These are phyloP conservation scores for Phytophthora constricta DNA, from an alignment of 352 stramenopile genomes.

Conservation along the genomic window DNA sequence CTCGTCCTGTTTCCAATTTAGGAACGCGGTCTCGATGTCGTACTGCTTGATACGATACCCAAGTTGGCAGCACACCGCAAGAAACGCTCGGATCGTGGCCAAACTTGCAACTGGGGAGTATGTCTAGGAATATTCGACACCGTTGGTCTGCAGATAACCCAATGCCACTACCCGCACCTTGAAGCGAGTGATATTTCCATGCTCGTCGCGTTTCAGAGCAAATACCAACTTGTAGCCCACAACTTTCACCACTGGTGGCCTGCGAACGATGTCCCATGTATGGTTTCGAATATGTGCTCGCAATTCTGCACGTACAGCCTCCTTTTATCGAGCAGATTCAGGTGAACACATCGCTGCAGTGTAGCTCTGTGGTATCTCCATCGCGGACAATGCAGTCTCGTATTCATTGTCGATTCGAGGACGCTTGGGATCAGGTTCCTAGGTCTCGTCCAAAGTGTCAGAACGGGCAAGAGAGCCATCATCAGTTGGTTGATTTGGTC, in stretches of 20 bases:
- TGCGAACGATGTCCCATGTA: background rate
- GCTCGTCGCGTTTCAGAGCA: conserved; percentile 21
- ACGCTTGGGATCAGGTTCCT: conserved; percentile 6
- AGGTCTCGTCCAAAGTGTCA: background rate
- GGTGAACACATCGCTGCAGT: conserved; percentile 10
- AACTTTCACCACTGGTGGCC: background rate
- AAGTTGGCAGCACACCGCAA: conserved; percentile 26
- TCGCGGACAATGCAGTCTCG: conserved; percentile 6
- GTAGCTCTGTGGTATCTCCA: conserved; percentile 8
- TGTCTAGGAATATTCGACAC: conserved; percentile 33
- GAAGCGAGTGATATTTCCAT: conserved; percentile 22
- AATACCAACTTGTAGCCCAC: conserved; percentile 23
- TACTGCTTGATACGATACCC: conserved; percentile 29
- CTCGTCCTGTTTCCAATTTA: conserved; percentile 27
- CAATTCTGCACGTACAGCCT: conserved; percentile 5
- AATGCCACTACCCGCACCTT: conserved; percentile 38
- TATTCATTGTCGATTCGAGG: conserved; percentile 8
- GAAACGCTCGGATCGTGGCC: conserved; percentile 21
- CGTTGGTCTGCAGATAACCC: conserved; percentile 29
- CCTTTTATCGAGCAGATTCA: conserved; percentile 8
- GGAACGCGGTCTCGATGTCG: conserved; percentile 33
- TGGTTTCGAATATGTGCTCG: background rate
- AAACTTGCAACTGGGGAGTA: conserved; percentile 33
- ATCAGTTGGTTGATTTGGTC: too few relatives aligned
- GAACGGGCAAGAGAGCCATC: background rate